A percentile compares a stretch with the other conserved stretches of the same genome.
These are phyloP conservation scores for Oldenlandia corymbosa DNA, from an alignment of 257 asterid genomes.

Conservation along the genomic window DNA sequence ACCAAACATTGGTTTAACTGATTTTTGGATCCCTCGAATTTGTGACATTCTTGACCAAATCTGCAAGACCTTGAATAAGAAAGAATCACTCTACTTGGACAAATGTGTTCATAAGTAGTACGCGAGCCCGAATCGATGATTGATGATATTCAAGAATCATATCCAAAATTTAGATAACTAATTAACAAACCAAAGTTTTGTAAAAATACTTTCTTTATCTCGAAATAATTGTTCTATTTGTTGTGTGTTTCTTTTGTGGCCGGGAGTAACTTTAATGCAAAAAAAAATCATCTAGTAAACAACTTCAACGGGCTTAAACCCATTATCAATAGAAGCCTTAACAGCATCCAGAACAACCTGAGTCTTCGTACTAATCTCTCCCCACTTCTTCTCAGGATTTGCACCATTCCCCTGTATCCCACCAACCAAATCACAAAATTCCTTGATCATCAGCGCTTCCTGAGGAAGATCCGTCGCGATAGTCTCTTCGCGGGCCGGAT, in stretches of 20 bases:
- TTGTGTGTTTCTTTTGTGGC: no score
- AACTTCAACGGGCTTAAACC: slow-evolving; percentile 44
- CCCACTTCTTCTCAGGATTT: slow-evolving; percentile 66
- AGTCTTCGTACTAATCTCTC: slow-evolving; percentile 52
- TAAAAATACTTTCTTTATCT: no score
- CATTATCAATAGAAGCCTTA: slow-evolving; percentile 55
- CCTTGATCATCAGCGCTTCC: slow-evolving; percentile 67
- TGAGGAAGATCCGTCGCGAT: slow-evolving; percentile 57
- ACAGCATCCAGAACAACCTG: slow-evolving; percentile 76
- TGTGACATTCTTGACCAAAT: background rate
- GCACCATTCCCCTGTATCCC: slow-evolving; percentile 35
- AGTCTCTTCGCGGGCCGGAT: slow-evolving; percentile 37
- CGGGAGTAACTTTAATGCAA: no score
- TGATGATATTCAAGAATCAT: no score
- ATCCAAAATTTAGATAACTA: no score
- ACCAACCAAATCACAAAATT: slow-evolving; percentile 46
- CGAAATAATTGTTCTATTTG: no score
- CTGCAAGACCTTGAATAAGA: background rate
- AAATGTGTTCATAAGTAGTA: no score
- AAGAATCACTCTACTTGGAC: background rate
- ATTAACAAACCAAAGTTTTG: no score
- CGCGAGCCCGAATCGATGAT: no score
- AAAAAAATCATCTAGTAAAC: no score
- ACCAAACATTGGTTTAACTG: no score
- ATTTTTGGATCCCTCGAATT: no score